Base-by-base conservation (phyloP, 2,329 filamentous ascomycete species). In the Aureobasidium pullulans region DNA sequence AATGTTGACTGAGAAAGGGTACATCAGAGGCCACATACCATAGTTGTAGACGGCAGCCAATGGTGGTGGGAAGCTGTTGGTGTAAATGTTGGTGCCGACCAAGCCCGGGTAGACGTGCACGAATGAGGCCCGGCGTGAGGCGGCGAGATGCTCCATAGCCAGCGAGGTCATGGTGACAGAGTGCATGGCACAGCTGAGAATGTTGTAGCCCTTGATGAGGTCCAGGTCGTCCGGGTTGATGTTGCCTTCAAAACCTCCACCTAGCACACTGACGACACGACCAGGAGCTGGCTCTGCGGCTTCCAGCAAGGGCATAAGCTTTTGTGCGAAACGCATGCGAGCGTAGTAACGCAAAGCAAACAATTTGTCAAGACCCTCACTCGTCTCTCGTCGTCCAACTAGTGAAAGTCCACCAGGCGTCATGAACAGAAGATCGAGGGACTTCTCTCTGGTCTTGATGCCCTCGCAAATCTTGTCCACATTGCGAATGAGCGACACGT, bases 381-480 rank as follows among this genome's bases (percentile, higher is more conserved):
- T 29, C 1, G 72, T 75, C 50, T 72, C 62, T 64, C 43, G 42
- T n/a, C 54, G 54, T 47, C 54, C 54, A 11, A 47, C 43, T 6
- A 57, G 42, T 7, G 54, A 47, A 8, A 57, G 16, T 28, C 42
- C 54, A 6, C 79, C 80, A 3, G 71, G 72, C 3, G 71, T 79
- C 65, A 81, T 71, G 63, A 81, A 79, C 0, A 84, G 66, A 1
- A 84, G 62, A 64, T 84, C 82, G 54, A 84, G 70, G 9, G 70
- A 69, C 42, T 70, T 68, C 65, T 83, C 81, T 60, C 75, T 76
- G 23, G 66, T 65, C 60, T 69, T 70, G 62, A 84, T 80, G 49
- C 79, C 70, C 8, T 70, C 65, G 66, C 79, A 82, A 2, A 76
- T 73, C 6, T 73, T 67, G 63, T 82, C 79, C 2, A 82, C 79